These are phyloP conservation scores for Ophioceras dolichostomum DNA, from an alignment of 2,329 filamentous ascomycete genomes.

Conservation along the genomic window DNA sequence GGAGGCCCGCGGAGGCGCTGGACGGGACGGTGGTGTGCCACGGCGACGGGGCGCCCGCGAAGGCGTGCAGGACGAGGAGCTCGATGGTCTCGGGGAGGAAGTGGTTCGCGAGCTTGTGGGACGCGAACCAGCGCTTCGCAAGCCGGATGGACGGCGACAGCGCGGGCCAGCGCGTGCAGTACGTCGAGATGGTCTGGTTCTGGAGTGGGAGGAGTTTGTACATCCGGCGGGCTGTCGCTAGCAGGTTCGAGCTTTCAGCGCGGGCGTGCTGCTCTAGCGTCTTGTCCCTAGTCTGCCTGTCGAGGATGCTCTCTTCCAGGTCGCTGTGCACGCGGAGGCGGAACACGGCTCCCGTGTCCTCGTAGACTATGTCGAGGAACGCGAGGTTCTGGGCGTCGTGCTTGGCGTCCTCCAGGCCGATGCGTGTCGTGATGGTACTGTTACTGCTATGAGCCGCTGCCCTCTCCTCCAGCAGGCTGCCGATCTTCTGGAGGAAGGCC, in stretches of 20 bases:
- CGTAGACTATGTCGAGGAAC: constrained; percentile 71
- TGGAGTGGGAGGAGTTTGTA: constrained; percentile 67
- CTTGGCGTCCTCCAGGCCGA: constrained; percentile 71
- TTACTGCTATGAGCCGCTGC: too few relatives aligned
- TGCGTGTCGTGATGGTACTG: constrained; percentile 47
- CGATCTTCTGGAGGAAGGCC: constrained; percentile 72
- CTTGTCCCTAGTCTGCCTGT: constrained; percentile 67
- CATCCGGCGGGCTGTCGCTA: constrained; percentile 58
- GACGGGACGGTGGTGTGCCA: constrained; percentile 71
- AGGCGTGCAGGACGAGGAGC: constrained; percentile 65
- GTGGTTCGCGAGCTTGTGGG: constrained; percentile 68
- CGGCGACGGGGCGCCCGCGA: constrained; percentile 70
- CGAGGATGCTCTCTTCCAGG: constrained; percentile 68
- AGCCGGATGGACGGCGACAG: constrained; percentile 75
- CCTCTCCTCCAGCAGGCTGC: constrained; percentile 54
- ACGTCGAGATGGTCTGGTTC: constrained; percentile 67
- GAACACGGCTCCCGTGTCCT: constrained; percentile 60
- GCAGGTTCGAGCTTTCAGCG: constrained; percentile 55
- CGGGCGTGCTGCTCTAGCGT: constrained; percentile 50
- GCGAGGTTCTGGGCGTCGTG: constrained; percentile 61
- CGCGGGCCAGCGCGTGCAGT: constrained; percentile 68
- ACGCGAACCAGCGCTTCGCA: constrained; percentile 79
- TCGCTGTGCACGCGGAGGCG: constrained; percentile 83
- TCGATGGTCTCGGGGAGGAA: constrained; percentile 75
- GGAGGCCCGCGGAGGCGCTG: constrained; percentile 65